phyloP scores from a whole-genome alignment of 305 asterid genomes.

The Solanum hybrid region DNA sequence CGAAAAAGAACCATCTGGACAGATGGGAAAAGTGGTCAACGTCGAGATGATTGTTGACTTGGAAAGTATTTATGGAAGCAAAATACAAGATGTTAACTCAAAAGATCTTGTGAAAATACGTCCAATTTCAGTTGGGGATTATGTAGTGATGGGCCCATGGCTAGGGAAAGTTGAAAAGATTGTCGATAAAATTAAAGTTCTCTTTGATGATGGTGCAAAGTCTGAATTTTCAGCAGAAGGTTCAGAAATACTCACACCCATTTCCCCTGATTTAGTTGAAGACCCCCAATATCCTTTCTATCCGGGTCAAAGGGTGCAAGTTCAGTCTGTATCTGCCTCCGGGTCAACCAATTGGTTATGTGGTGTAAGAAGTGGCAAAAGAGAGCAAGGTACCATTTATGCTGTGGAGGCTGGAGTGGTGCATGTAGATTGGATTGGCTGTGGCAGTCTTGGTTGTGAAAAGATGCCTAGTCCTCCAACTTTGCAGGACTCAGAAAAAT shows the following conservation, averaged over 20 bases:
- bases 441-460: constrained; percentile 30
- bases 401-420: constrained; percentile 64
- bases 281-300: constrained; percentile 76
- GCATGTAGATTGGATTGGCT: constrained; percentile 66
- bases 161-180: constrained; percentile 72
- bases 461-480: constrained; percentile 35
- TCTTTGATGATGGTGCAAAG: constrained; percentile 63
- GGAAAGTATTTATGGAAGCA: constrained; percentile 58
- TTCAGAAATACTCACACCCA: constrained; percentile 45
- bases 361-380: constrained; percentile 33
- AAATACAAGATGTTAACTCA: constrained; percentile 34
- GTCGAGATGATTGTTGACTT: constrained; percentile 52
- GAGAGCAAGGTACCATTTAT: constrained; percentile 48
- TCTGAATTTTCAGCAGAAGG: constrained; percentile 40
- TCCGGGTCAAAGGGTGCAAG: constrained; percentile 75
- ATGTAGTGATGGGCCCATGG: constrained; percentile 64
- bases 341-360: constrained; percentile 62
- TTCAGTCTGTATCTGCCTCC: constrained; percentile 33
- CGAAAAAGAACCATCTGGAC: constrained; percentile 54
- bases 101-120: constrained; percentile 47
- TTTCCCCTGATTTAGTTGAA: constrained; percentile 54
- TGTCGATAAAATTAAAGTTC: constrained; percentile 42
- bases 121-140: constrained; percentile 51
- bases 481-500: constrained; percentile 44
- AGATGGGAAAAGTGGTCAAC: constrained; percentile 69